Conservation (phyloP, 768 basidiomycete species). For the Boletus speciosus region DNA sequence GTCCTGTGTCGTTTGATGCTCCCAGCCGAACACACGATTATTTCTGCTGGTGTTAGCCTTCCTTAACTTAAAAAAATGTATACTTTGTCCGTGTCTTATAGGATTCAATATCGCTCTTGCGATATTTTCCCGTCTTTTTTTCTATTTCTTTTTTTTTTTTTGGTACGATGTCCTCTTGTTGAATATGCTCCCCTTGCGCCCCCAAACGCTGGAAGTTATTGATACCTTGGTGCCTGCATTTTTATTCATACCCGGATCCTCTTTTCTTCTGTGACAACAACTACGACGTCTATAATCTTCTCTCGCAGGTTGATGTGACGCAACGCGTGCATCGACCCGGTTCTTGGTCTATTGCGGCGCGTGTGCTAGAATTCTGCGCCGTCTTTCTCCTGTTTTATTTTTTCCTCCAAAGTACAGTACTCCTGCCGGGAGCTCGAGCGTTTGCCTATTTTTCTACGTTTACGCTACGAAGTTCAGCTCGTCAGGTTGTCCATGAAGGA, state of each 20-base stretch:
- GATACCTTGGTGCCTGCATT: slow-evolving; percentile 19
- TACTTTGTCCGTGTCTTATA: slow-evolving; percentile 12
- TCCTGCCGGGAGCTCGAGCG: slow-evolving; percentile 22
- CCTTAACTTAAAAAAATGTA: slow-evolving; percentile 15
- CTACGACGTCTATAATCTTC: not conserved
- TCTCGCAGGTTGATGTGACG: not conserved
- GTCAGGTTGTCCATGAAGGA: not conserved
- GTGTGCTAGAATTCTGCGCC: not conserved
- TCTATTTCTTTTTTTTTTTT: not conserved
- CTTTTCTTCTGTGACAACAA: not conserved
- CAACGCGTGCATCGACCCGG: not conserved
- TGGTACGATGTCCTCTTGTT: not conserved
- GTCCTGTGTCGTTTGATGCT: not conserved
- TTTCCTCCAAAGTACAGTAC: not conserved
- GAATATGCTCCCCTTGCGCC: not conserved
- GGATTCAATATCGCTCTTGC: not conserved
- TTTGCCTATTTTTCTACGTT: slow-evolving; percentile 7
- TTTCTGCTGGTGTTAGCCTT: not conserved
- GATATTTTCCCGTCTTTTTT: not conserved
- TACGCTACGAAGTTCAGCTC: slow-evolving; percentile 2
- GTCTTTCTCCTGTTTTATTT: not conserved
- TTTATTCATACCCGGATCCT: slow-evolving; percentile 17
- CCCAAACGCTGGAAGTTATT: slow-evolving; percentile 8
- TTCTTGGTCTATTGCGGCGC: not conserved
- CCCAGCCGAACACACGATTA: not conserved